Base-by-base conservation (phyloP, 2,329 filamentous ascomycete genomes). In the Xylaria sp. region DNA sequence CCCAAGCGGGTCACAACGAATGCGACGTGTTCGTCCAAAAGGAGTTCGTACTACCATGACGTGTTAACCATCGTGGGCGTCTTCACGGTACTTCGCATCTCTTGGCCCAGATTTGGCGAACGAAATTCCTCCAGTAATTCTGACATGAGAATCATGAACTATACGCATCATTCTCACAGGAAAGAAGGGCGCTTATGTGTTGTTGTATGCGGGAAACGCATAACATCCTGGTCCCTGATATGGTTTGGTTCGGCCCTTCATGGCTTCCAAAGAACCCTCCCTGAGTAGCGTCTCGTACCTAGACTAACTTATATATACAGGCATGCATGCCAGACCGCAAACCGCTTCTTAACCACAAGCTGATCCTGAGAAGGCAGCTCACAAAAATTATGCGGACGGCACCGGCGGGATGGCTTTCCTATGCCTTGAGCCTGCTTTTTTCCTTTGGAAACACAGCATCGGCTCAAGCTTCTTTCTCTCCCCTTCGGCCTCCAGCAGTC, bases 401-500 rank as follows among this genome's bases (percentile, higher is more conserved):
- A 35, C 16, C 18, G 16, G 42, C n/a, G 30, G n/a, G 11, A 48
- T 49, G 52, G 13, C 16, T 35, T 39, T 13, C 1, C 2, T 51
- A n/a, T 35, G 47, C 8, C 9, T 2, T 54, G 50, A 37, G 46
- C 19, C 48, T 49, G 13, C 3, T 52, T 6, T 1, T 46, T 37
- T 39, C 35, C 13, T n/a, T 58, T 11, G 8, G 48, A 11, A 46
- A 48, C 30, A 23, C 37, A 16, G 50, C 16, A 30, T 48, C 30
- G 23, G 59, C 56, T 10, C 37, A 55, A 44, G 52, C 23, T 23
- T 56, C 51, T 8, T 80, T 79, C 34, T 81, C 78, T 8, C 79
- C 75, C 0, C 73, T 84, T 19, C 80, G 77, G 4, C 81, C 82
- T 5, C 80, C 81, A 0, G 80, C 83, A 10, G 67, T 85, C n/a